Conservation (phyloP, 495 filamentous ascomycete species). For the Penicillium nucicola region DNA sequence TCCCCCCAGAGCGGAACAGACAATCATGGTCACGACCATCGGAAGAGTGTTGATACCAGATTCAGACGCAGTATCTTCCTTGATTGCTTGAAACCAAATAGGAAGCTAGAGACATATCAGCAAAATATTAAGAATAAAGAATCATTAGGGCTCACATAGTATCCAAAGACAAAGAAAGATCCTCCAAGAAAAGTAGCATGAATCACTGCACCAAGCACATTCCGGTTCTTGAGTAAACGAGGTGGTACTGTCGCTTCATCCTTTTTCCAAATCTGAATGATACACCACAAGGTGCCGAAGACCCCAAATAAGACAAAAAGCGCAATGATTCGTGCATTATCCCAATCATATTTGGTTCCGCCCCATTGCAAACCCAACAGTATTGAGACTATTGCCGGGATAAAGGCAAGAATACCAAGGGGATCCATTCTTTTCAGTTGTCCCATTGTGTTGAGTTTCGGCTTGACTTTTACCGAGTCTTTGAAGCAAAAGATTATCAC, state of each 20-base stretch:
- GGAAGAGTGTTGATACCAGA: conserved; percentile 79
- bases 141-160: conserved; percentile 36
- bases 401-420: conserved; percentile 60
- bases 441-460: conserved; percentile 32
- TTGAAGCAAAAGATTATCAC: conserved; percentile 60
- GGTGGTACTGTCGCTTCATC: conserved; percentile 77
- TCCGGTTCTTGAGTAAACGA: conserved; percentile 67
- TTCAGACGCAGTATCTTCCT: conserved; percentile 60
- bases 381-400: conserved; percentile 69
- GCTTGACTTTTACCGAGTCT: conserved; percentile 45
- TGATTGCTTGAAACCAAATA: conserved; percentile 87
- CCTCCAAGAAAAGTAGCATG: conserved; percentile 58
- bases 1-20: conserved; percentile 61
- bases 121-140: background rate
- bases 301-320: conserved; percentile 67
- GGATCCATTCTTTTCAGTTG: conserved; percentile 64
- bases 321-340: conserved; percentile 59
- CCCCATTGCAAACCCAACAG: conserved; percentile 85
- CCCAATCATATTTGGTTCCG: conserved; percentile 67
- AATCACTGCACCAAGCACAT: conserved; percentile 52
- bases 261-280: conserved; percentile 63
- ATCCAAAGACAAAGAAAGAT: conserved; percentile 63
- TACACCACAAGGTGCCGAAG: conserved; percentile 56
- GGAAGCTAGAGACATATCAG: conserved; percentile 54
- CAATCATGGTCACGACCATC: conserved; percentile 61